Percentiles rank a stretch among this genome's conserved stretches.
Conservation (phyloP, 805 yeast genomes). For the Nakazawaea molendinolei region DNA sequence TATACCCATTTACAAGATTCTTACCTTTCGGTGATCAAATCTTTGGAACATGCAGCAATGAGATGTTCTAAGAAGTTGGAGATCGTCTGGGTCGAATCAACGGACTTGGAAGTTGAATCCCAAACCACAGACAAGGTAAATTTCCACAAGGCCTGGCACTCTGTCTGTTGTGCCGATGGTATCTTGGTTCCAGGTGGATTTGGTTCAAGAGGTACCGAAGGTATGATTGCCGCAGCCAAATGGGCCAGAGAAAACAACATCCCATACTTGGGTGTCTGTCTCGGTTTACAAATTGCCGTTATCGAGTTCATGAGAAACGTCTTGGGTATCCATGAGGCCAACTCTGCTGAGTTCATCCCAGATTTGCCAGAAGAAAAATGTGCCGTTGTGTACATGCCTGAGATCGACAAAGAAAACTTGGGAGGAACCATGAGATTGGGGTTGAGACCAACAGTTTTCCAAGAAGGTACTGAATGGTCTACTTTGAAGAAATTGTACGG, state of each 20-base stretch:
- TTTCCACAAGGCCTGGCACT: slow-evolving; percentile 94
- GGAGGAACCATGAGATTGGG: slow-evolving; percentile 99
- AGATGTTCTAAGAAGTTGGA: slow-evolving; percentile 76
- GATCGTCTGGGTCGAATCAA: slow-evolving; percentile 94
- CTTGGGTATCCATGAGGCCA: slow-evolving; percentile 59
- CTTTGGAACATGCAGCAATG: slow-evolving; percentile 94
- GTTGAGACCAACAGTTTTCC: slow-evolving; percentile 82
- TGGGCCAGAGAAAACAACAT: slow-evolving; percentile 96
- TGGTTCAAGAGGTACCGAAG: slow-evolving; percentile 96
- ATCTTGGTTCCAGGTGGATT: slow-evolving; percentile 98
- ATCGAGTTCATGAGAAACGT: slow-evolving; percentile 86
- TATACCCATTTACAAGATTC: slow-evolving; percentile 94
- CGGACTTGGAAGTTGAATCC: slow-evolving; percentile 75
- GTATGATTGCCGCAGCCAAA: slow-evolving; percentile 94
- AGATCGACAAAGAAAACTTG: slow-evolving; percentile 87
- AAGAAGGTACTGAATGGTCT: slow-evolving; percentile 57
- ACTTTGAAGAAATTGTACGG: slow-evolving; percentile 76
- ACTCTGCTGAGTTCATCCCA: slow-evolving; percentile 77
- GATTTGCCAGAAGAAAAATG: slow-evolving; percentile 56
- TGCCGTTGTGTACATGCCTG: slow-evolving; percentile 96
- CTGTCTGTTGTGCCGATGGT: slow-evolving; percentile 90
- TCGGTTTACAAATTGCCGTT: slow-evolving; percentile 95
- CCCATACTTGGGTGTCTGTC: slow-evolving; percentile 95
- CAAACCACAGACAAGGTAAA: slow-evolving; percentile 59
- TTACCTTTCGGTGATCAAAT: slow-evolving; percentile 88